Base-by-base conservation (phyloP, 164 flowering plant species). In the Houttuynia cordata region DNA sequence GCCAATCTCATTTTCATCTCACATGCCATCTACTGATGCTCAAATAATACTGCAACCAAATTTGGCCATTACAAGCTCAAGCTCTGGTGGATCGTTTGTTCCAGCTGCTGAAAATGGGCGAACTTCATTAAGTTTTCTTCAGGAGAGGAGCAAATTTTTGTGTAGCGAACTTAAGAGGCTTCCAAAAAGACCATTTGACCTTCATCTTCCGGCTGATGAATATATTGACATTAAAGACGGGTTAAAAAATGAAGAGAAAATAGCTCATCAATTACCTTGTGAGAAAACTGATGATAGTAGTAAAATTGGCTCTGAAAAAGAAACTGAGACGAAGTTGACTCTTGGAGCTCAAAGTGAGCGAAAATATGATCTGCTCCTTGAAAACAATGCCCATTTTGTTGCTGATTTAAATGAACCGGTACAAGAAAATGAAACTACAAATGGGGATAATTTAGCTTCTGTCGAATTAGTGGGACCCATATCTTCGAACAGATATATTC, bases 191-290 rank as follows among this genome's bases (percentile, higher is more conserved):
- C 75, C 74, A 75, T 77, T 88, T 72, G 96, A 87, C 75, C 95
- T 91, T 67, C 83, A 81, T 67, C 91, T 88, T 67, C 95, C 96
- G 22, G 91, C 97, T 24, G 91, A 84, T 73, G 86, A 74, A 63
- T 86, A 83, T 66, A 77, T 88, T 45, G 94, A 86, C 61, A 73
- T 77, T 23, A 89, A 88, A 62, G 92, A 80, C 62, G 78, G 58
- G 24, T 81, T 78, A 60, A 70, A 62, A 49, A 20, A 53, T 30
- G 75, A 64, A 53, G 73, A 72, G 24, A 73, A 62, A 53, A 78
- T 71, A 24, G 63, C 39, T 34, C 63, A 72, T 63, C 75, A 64
- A 4, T 39, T 37, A 12, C 58, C 67, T 54, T 58, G 47, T 1
- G 53, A 23, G 30, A 12, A 76, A 51, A 54, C 60, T 58, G 66